These are phyloP conservation scores for Nemophila menziesii DNA, from an alignment of 257 asterid genomes.

Conservation along the genomic window DNA sequence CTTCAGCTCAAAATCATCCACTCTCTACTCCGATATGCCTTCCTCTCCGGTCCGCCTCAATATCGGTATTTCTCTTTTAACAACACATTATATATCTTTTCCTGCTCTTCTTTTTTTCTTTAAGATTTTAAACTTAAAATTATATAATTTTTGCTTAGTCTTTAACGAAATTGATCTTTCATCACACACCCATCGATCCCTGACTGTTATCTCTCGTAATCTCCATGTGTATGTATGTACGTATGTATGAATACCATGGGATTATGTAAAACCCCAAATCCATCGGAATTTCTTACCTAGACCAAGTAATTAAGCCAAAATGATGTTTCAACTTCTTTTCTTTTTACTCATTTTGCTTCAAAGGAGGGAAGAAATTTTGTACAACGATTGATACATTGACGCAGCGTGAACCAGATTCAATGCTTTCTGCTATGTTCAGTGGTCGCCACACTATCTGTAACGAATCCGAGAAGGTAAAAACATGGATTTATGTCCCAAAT, in stretches of 20 bases:
- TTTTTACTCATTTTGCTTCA: slow-evolving; percentile 3
- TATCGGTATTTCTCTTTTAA: slow-evolving; percentile 30
- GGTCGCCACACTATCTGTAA: slow-evolving; percentile 72
- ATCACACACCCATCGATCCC: too few relatives aligned
- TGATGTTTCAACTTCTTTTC: slow-evolving; percentile 3
- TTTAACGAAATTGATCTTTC: too few relatives aligned
- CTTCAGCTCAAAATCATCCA: not conserved
- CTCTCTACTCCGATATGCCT: slow-evolving; percentile 19
- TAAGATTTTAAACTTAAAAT: too few relatives aligned
- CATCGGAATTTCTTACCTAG: too few relatives aligned
- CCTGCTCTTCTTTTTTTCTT: not conserved
- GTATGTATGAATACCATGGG: too few relatives aligned
- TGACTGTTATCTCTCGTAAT: too few relatives aligned
- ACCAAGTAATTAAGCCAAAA: too few relatives aligned
- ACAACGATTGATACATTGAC: slow-evolving; percentile 80
- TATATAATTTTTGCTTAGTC: too few relatives aligned
- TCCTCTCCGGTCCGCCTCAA: slow-evolving; percentile 53
- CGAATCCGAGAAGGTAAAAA: slow-evolving; percentile 55
- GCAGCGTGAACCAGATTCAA: slow-evolving; percentile 80
- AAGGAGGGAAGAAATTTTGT: slow-evolving; percentile 82
- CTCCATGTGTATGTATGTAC: too few relatives aligned
- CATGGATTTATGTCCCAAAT: not conserved
- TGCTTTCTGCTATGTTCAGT: slow-evolving; percentile 97
- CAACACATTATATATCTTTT: not conserved
- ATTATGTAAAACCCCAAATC: too few relatives aligned